Evolutionary conservation across 2,329 filamentous ascomycete species (phyloP).

Genomic region (Botrytis hyacinthi): DNA sequence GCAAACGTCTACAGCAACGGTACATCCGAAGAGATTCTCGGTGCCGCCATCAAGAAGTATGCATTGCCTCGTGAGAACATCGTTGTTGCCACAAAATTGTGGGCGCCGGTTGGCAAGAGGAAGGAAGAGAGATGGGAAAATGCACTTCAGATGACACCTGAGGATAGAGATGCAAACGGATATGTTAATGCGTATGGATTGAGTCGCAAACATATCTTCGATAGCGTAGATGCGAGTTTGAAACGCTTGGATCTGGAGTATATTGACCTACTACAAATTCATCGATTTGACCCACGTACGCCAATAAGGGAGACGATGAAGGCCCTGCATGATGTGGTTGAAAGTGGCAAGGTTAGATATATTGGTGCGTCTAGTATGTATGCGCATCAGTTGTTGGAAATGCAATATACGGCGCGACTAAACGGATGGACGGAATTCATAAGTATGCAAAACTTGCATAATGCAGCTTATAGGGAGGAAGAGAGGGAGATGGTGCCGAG

Average conservation of each 20-base stretch:
- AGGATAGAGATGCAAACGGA: conserved; percentile 42
- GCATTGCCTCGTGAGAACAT: conserved; percentile 62
- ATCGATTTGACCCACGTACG: conserved; percentile 52
- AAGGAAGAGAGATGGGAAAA: conserved; percentile 22
- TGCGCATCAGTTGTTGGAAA: conserved; percentile 27
- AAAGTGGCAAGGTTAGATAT: conserved; percentile 56
- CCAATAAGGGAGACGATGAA: conserved; percentile 59
- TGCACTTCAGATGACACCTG: conserved; percentile 9
- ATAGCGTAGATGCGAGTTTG: conserved; percentile 59
- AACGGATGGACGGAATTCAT: conserved; percentile 60
- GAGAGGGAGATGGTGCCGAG: conserved; percentile 41
- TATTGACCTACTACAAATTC: conserved; percentile 56
- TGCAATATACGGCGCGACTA: conserved; percentile 43
- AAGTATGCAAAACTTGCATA: conserved; percentile 59
- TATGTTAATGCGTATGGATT: conserved; percentile 52
- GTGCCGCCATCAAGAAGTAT: conserved; percentile 61
- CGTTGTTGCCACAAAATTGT: conserved; percentile 66
- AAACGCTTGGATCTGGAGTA: conserved; percentile 48
- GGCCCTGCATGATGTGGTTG: conserved; percentile 56
- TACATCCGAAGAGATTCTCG: conserved; percentile 39
- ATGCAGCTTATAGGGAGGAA: conserved; percentile 60
- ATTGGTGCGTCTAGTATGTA: conserved; percentile 44
- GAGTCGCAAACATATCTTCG: conserved; percentile 61
- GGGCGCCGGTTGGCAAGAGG: conserved; percentile 22
- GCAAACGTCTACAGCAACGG: conserved; percentile 53